Conservation (phyloP, 225 moss, liverwort and hornwort species). For the Ulota crispa region DNA sequence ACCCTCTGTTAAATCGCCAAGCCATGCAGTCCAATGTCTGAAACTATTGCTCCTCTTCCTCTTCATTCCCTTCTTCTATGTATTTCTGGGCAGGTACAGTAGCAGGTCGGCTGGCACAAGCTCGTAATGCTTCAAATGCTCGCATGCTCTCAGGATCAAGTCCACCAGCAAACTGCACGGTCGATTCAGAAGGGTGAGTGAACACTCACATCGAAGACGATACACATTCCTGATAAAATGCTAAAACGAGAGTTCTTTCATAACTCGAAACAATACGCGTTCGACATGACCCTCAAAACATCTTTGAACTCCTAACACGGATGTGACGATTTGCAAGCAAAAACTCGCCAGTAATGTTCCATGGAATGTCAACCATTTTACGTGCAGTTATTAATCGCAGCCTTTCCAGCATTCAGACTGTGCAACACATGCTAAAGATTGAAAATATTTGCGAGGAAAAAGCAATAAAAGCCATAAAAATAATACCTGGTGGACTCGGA, state of each 20-base stretch:
- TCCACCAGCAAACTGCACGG: slow-evolving; percentile 76
- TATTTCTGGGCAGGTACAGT: background rate
- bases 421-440: background rate
- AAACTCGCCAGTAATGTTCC: background rate
- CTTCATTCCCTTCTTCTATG: slow-evolving; percentile 28
- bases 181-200: background rate
- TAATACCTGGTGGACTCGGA: slow-evolving; percentile 87
- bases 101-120: slow-evolving; percentile 54
- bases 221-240: background rate
- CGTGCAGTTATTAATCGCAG: background rate
- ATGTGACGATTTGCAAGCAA: background rate
- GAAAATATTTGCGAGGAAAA: background rate
- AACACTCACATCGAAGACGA: background rate
- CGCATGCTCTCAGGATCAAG: slow-evolving; percentile 87
- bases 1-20: background rate
- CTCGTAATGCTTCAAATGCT: slow-evolving; percentile 80
- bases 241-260: background rate
- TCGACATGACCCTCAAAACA: background rate
- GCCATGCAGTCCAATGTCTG: background rate
- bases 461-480: background rate
- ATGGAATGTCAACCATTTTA: background rate
- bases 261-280: background rate
- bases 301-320: background rate
- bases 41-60: slow-evolving; percentile 13
- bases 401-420: background rate